A percentile compares a stretch with the other conserved stretches of the same genome.
Evolutionary conservation across 176 grass and related monocot species (phyloP).

Genomic region (Paspalum notatum): DNA sequence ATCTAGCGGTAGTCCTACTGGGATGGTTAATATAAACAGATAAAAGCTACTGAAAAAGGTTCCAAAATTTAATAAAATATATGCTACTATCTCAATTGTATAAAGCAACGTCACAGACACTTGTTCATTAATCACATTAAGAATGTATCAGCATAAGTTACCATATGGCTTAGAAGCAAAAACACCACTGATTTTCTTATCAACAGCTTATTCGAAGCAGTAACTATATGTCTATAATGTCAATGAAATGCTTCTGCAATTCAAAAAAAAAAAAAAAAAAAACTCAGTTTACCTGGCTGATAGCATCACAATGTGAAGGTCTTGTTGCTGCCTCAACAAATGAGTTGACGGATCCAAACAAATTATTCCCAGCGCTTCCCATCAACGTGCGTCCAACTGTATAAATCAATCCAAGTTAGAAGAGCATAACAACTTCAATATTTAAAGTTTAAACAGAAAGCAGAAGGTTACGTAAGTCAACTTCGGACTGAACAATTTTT

Average conservation of each 20-base stretch:
- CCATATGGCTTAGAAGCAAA: neutral
- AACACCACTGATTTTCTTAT: neutral
- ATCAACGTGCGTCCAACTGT: constrained; percentile 62
- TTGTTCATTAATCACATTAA: neutral
- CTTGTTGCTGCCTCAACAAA: constrained; percentile 33
- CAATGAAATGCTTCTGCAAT: neutral
- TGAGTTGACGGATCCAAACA: constrained; percentile 42
- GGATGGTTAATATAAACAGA: neutral
- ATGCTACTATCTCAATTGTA: neutral
- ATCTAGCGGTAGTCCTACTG: neutral
- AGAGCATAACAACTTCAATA: neutral
- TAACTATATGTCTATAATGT: neutral
- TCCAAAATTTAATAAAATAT: neutral
- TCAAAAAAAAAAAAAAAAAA: neutral
- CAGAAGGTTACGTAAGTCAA: too few species aligned
- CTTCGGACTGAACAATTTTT: too few species aligned
- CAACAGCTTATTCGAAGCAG: neutral
- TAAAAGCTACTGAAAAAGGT: neutral
- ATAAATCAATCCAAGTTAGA: constrained; percentile 28
- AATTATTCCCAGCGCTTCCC: constrained; percentile 56
- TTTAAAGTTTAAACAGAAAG: too few species aligned
- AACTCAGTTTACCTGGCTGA: constrained; percentile 55
- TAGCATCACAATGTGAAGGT: constrained; percentile 44
- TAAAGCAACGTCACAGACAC: neutral
- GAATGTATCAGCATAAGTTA: neutral